phyloP scores from a whole-genome alignment of 345 rosid genomes.

The Sisymbrium irio region DNA sequence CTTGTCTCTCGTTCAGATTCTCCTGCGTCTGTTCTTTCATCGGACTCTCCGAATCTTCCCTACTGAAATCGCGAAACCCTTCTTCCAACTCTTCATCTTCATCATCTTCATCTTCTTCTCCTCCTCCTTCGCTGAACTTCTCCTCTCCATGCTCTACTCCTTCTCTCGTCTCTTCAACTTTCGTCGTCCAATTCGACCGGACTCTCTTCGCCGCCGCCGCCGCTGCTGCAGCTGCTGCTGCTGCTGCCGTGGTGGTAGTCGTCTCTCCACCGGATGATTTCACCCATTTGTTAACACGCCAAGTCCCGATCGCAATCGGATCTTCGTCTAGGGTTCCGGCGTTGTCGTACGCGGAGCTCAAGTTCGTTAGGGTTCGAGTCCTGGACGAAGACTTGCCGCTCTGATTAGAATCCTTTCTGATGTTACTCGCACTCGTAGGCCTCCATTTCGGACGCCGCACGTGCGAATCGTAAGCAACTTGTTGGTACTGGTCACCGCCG shows the following conservation, averaged over 20 bases:
- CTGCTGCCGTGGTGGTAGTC: not conserved
- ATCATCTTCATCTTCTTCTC: conserved; percentile 44
- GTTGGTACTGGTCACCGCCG: conserved; percentile 64
- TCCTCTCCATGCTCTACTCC: conserved; percentile 48
- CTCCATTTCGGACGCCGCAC: conserved; percentile 42
- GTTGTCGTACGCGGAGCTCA: conserved; percentile 42
- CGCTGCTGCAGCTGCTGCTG: not conserved
- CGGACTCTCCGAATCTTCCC: conserved; percentile 70
- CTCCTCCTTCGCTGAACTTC: conserved; percentile 49
- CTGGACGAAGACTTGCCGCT: conserved; percentile 47
- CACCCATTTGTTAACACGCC: conserved; percentile 51
- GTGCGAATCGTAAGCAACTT: conserved; percentile 46
- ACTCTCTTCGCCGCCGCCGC: conserved; percentile 42
- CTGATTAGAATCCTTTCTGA: conserved; percentile 29
- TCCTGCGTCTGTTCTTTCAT: conserved; percentile 49
- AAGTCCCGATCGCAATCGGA: conserved; percentile 57
- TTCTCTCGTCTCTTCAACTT: conserved; percentile 29
- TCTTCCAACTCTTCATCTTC: conserved; percentile 58
- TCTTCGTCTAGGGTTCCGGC: conserved; percentile 64
- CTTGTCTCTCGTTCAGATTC: conserved; percentile 24
- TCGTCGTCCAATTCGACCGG: conserved; percentile 64
- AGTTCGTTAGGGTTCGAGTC: conserved; percentile 57
- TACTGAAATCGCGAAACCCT: conserved; percentile 48
- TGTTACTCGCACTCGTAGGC: conserved; percentile 36
- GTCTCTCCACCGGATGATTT: conserved; percentile 21